Evolutionary conservation across 129 eudicot genomes (phyloP), one percentile per base, ranked within the genome.

Genomic region (Flaveria ramosissima): DNA sequence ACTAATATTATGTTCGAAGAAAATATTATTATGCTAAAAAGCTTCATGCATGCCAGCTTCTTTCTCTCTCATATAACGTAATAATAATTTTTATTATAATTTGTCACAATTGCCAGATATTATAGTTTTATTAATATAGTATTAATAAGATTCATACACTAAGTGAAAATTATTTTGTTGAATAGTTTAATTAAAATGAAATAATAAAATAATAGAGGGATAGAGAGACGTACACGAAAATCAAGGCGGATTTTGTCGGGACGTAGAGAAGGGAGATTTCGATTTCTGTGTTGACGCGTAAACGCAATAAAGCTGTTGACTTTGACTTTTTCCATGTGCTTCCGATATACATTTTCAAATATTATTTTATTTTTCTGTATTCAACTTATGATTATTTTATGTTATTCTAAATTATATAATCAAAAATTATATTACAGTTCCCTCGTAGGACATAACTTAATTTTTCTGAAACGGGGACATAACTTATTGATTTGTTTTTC

Each of bases 241-340:
- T 32, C 75, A 51, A 80, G 84, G 79, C 47, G 46, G 84, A 80
- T 80, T 80, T 80, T 80, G 79, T 80, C 84, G 45, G 74, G 80
- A 80, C 75, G 45, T 80, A 45, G 59, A 67, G 24, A 23, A 63
- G 67, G 16, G 73, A 26, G 79, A 80, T 74, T 80, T 80, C 65
- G 84, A 56, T 74, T 73, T 74, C 76, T 80, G 84, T 80, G 84
- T 80, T 74, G 84, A 80, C 84, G 84, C 84, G 84, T 80, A 43
- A 80, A 80, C 53, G 75, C 73, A 80, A 53, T 73, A 66, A 80
- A 74, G 79, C 75, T 80, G 52, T 80, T 74, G 80, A 80, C 84
- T 80, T 80, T 80, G 84, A 74, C 84, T 56, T 80, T 27, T 14
- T 46, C 69, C 83, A 80, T 80, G 64, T 73, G 84, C 69, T 52